A percentile compares a stretch with the other conserved stretches of the same genome.
Conservation (phyloP, 169 alveolate species). For the Eimeria tenella region DNA sequence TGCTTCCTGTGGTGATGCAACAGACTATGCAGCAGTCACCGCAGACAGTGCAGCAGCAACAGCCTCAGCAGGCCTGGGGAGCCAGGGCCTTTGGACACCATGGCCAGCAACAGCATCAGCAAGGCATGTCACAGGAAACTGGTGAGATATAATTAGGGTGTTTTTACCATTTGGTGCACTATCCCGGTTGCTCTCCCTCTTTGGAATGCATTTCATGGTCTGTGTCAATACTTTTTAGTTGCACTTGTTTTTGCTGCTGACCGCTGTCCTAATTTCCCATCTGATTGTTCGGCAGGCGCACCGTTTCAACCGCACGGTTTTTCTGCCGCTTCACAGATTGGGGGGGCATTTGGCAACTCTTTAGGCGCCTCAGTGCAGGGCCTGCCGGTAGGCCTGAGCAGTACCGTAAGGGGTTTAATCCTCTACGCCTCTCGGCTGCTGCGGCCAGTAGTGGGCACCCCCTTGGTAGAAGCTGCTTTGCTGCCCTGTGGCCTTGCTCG, state of each 20-base stretch:
- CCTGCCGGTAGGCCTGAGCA: background rate
- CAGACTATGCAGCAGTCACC: conserved; percentile 2
- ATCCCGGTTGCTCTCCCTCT: no score
- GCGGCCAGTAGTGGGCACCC: conserved; percentile 25
- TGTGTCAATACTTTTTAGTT: no score
- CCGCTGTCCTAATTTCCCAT: no score
- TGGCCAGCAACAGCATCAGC: background rate
- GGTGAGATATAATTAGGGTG: background rate
- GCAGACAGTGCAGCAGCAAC: conserved; percentile 39
- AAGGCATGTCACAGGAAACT: background rate
- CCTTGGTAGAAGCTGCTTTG: conserved; percentile 30
- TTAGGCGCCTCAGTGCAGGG: background rate
- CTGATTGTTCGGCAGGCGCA: no score
- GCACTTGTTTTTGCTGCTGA: no score
- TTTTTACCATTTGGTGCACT: no score
- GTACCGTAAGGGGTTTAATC: background rate
- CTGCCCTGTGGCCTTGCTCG: conserved; percentile 44
- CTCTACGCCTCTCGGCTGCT: conserved; percentile 33
- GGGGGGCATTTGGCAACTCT: background rate
- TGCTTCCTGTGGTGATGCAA: background rate
- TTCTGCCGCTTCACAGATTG: no score
- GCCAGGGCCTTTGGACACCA: background rate
- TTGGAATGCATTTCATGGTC: no score
- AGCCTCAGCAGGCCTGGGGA: conserved; percentile 7
- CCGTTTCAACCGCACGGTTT: no score